These are phyloP conservation scores for grape (Vitis vinifera) DNA, from an alignment of 164 flowering plant species.

Conservation along the genomic window DNA sequence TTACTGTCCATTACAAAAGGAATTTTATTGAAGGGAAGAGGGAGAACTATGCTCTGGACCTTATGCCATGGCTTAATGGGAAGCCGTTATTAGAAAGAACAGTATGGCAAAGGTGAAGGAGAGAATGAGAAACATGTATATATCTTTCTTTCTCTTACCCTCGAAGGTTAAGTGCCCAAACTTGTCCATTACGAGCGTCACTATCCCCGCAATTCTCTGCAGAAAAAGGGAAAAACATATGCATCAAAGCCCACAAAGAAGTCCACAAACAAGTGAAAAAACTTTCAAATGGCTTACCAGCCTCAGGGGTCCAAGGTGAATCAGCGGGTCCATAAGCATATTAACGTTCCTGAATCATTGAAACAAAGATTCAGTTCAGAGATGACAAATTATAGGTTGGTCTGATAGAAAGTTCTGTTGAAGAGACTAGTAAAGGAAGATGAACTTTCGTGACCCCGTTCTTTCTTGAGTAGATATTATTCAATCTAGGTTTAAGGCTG, in stretches of 20 bases:
- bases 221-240: background rate
- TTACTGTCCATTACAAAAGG: background rate
- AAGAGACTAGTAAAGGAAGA: too few species aligned
- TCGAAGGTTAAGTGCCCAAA: background rate
- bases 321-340: conserved; percentile 52
- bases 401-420: too few species aligned
- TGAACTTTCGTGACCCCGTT: too few species aligned
- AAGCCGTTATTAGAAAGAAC: conserved; percentile 9
- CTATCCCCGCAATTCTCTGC: conserved; percentile 40
- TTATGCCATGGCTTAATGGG: too few species aligned
- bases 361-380: too few species aligned
- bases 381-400: too few species aligned
- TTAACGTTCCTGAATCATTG: conserved; percentile 37
- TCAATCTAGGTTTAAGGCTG: too few species aligned
- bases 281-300: conserved; percentile 26
- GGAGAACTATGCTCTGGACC: background rate
- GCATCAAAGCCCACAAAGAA: background rate
- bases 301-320: conserved; percentile 45
- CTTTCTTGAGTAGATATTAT: too few species aligned
- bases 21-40: background rate
- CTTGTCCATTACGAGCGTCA: conserved; percentile 28
- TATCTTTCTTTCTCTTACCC: conserved; percentile 2
- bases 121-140: conserved; percentile 5
- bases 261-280: background rate
- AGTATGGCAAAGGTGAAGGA: conserved; percentile 3